These are phyloP conservation scores for Saccharum spontaneum DNA, from an alignment of 176 grass and related monocot genomes.

Conservation along the genomic window DNA sequence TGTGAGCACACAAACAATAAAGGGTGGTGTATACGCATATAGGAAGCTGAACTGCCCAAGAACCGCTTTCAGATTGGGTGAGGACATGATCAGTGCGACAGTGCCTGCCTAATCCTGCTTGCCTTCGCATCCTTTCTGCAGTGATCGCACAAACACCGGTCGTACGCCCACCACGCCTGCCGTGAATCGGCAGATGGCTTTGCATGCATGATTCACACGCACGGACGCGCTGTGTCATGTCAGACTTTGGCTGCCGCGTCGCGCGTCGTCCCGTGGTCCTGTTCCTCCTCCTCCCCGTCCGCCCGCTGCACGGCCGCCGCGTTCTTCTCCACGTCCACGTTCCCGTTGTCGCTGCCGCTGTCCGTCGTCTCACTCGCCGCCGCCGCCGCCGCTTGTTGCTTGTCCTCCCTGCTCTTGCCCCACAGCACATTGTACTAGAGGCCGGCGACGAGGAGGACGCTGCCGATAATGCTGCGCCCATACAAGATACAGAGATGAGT, in stretches of 20 bases:
- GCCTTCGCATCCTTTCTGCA: not conserved
- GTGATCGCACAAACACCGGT: not conserved
- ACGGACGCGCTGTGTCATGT: not conserved
- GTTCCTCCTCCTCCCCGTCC: not conserved
- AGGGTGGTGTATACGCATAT: not conserved
- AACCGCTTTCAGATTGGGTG: not conserved
- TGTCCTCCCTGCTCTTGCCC: constrained; percentile 58
- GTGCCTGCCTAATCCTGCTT: not conserved
- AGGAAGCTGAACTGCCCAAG: not conserved
- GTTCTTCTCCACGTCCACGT: not conserved
- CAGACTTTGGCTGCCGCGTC: constrained; percentile 12
- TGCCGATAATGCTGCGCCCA: constrained; percentile 57
- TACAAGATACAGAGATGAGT: not conserved
- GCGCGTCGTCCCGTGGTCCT: not conserved
- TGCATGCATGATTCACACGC: not conserved
- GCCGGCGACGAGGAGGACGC: constrained; percentile 56
- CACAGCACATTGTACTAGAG: constrained; percentile 74
- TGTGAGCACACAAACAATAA: not conserved
- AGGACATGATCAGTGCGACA: not conserved
- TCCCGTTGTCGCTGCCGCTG: not conserved
- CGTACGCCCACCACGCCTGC: not conserved
- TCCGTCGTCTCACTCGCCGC: not conserved
- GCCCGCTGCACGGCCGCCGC: not conserved
- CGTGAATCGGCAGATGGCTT: not conserved
- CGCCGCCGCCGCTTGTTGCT: not conserved